A percentile compares a stretch with the other conserved stretches of the same genome.
phyloP scores from a whole-genome alignment of 768 basidiomycete species.

The Kwoniella dendrophila region DNA sequence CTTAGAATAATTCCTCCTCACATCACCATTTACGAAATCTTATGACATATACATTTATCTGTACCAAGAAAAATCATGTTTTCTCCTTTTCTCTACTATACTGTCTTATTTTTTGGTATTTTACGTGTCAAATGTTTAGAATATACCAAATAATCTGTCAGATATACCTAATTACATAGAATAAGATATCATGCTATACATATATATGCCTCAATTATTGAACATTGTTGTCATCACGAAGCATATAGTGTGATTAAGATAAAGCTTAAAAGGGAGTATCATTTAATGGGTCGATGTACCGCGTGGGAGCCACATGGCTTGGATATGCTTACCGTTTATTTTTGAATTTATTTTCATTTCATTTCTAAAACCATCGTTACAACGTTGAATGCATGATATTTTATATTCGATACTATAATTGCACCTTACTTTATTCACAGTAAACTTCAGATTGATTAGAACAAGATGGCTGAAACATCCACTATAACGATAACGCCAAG shows the following conservation, averaged over 20 bases:
- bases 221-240: no score
- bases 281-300: not conserved
- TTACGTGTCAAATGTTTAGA: not conserved
- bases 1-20: not conserved
- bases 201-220: no score
- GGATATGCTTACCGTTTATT: not conserved
- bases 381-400: no score
- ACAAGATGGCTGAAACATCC: not conserved
- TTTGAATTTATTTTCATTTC: not conserved
- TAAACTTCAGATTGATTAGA: no score
- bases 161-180: not conserved
- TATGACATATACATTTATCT: not conserved
- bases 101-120: not conserved
- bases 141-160: not conserved
- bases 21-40: not conserved
- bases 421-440: no score
- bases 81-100: not conserved
- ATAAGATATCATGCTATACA: not conserved
- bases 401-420: no score
- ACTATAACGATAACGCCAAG: slow-evolving; percentile 7
- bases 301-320: not conserved
- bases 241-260: not conserved
- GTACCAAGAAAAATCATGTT: not conserved
- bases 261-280: not conserved
- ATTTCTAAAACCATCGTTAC: no score